Percentiles rank a stretch among this genome's conserved stretches.
Evolutionary conservation across 352 stramenopile species (phyloP).

Genomic region (Phytophthora kernoviae): DNA sequence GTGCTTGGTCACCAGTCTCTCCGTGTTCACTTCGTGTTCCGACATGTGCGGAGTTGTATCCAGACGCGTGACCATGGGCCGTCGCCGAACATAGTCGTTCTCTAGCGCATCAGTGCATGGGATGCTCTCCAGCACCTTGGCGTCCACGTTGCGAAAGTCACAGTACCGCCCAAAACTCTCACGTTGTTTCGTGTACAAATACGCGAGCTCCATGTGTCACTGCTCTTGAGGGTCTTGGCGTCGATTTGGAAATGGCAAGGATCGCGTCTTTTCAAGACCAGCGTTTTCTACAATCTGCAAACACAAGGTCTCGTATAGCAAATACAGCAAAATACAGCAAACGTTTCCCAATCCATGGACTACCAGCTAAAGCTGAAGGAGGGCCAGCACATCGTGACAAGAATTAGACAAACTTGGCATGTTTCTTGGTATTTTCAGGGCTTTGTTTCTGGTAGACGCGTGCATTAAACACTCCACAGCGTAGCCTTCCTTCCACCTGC

Average conservation of each 20-base stretch:
- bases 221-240: conserved; percentile 6
- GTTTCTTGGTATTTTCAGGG: conserved; percentile 32
- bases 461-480: conserved; percentile 14
- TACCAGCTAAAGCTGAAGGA: neutral
- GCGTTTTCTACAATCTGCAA: conserved; percentile 1
- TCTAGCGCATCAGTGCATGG: conserved; percentile 84
- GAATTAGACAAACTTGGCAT: conserved; percentile 24
- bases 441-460: conserved; percentile 21
- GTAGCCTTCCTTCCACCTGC: neutral
- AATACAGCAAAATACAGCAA: neutral
- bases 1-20: conserved; percentile 92
- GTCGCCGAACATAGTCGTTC: conserved; percentile 89
- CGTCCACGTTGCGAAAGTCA: conserved; percentile 91
- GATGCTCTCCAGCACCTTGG: conserved; percentile 92
- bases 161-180: conserved; percentile 93
- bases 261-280: conserved; percentile 37
- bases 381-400: conserved; percentile 12
- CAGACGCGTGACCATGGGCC: conserved; percentile 86
- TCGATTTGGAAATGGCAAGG: conserved; percentile 27
- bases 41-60: conserved; percentile 92
- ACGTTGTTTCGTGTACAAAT: conserved; percentile 91
- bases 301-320: neutral
- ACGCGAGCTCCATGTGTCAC: conserved; percentile 88
- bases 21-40: conserved; percentile 94
- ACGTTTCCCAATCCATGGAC: neutral